A percentile compares a stretch with the other conserved stretches of the same genome.
Evolutionary conservation across 495 filamentous ascomycete genomes (phyloP).

Genomic region (Pyronema domesticum): DNA sequence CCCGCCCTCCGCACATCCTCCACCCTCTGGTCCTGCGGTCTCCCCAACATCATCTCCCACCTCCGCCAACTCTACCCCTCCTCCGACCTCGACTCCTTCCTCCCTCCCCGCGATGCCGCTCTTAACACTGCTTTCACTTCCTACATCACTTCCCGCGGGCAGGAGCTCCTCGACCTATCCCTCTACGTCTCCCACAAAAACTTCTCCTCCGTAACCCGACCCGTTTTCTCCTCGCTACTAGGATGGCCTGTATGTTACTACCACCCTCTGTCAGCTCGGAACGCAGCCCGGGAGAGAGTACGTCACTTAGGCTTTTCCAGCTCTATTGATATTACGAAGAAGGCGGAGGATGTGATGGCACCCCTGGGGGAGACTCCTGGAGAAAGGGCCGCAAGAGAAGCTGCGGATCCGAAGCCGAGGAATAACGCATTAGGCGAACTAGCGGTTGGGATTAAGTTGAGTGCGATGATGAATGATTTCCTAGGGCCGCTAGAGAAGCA

Average conservation of each 20-base stretch:
- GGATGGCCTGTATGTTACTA: constrained; percentile 67
- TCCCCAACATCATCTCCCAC: constrained; percentile 54
- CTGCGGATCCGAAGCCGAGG: not conserved
- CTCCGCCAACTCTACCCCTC: constrained; percentile 26
- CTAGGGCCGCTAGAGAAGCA: constrained; percentile 50
- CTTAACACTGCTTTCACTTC: constrained; percentile 27
- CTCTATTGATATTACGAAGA: constrained; percentile 26
- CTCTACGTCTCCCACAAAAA: constrained; percentile 81
- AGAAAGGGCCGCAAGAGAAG: not conserved
- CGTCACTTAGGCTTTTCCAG: constrained; percentile 53
- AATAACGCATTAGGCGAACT: constrained; percentile 27
- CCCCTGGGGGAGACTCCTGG: constrained; percentile 19
- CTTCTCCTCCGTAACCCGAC: constrained; percentile 53
- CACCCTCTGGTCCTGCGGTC: constrained; percentile 47
- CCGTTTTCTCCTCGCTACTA: constrained; percentile 56
- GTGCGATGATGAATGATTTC: constrained; percentile 47
- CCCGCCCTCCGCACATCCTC: constrained; percentile 49
- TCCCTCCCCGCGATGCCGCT: constrained; percentile 5
- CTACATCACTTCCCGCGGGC: constrained; percentile 45
- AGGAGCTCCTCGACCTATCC: constrained; percentile 54
- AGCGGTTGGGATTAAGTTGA: constrained; percentile 45
- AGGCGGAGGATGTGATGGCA: constrained; percentile 21
- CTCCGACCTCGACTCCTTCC: constrained; percentile 2
- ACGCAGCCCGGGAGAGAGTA: constrained; percentile 49
- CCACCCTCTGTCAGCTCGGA: constrained; percentile 44